Evolutionary conservation across 495 filamentous ascomycete species (phyloP), one percentile per base, ranked within the genome.

Genomic region (Sordaria brevicollis): DNA sequence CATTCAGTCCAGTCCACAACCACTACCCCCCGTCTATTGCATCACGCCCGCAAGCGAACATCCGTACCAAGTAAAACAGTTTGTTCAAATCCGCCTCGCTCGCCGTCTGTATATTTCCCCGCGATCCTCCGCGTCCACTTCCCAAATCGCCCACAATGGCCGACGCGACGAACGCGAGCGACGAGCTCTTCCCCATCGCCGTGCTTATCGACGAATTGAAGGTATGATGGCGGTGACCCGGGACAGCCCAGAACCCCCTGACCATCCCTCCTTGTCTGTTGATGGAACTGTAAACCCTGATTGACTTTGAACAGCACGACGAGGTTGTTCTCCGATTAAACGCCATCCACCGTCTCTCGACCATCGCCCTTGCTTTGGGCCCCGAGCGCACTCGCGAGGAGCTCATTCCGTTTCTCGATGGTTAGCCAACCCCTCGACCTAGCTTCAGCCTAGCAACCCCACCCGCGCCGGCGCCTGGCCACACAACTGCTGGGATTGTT

Each of bases 151-250:
- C 77, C 82, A 79, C 71, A 76, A 87, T 87, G 85, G 83, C 84
- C 75, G 85, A 87, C 79, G 83, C 83, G 78, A 76, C 80, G 71
- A 83, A 82, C 78, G 77, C 84, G 83, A 96, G 89, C 79, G 94
- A 98, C 81, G 96, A 97, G 88, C 93, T 99, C 72, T 98, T 97
- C 81, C 95, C 95, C 76, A 99, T 99, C 85, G 95, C 95, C 72
- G 96, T 99, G 69, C 89, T 99, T 79, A 99, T 99, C 82, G 95
- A 99, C 82, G 95, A 99, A 88, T 85, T 99, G 76, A 99, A 99
- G 92, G 94, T 97, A 85, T 75, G 49, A 17, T 62, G 76, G 78
- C 74, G 72, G 71, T 77, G 70, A 74, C 72, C 49, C 21, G 25
- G n/a, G 49, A 31, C 49, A 25, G 49, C 49, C n/a, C 49, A 62